Evolutionary conservation across 768 basidiomycete species (phyloP).

Genomic region (Mycena metata): DNA sequence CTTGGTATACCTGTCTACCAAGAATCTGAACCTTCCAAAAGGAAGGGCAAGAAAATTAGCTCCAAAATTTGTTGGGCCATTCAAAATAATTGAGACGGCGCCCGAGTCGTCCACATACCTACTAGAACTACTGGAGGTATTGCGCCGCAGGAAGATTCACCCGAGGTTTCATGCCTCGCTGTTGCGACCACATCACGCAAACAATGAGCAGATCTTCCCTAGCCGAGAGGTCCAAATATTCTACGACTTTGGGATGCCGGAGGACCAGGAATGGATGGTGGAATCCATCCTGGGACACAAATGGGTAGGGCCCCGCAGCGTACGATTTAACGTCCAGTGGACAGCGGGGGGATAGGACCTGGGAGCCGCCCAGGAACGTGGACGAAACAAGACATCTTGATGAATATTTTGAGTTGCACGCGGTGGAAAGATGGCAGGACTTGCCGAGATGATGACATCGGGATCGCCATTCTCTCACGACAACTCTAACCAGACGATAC

Average conservation of each 20-base stretch:
- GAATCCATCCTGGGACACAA: not conserved
- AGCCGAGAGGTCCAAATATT: slow-evolving; percentile 29
- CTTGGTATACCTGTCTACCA: slow-evolving; percentile 51
- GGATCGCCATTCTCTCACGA: too few relatives aligned
- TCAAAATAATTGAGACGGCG: slow-evolving; percentile 39
- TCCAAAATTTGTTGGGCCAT: slow-evolving; percentile 57
- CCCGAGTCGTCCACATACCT: slow-evolving; percentile 44
- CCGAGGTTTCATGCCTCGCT: slow-evolving; percentile 51
- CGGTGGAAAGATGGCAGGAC: not conserved
- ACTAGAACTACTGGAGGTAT: slow-evolving; percentile 44
- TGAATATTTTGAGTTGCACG: too few relatives aligned
- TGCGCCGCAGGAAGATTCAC: slow-evolving; percentile 45
- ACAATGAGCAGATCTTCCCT: slow-evolving; percentile 54
- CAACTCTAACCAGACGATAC: too few relatives aligned
- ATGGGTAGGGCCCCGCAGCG: slow-evolving; percentile 28
- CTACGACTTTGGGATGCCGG: not conserved
- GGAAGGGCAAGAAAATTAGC: too few relatives aligned
- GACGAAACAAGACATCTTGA: too few relatives aligned
- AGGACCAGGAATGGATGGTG: not conserved
- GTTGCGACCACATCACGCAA: slow-evolving; percentile 45
- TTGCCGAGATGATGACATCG: too few relatives aligned
- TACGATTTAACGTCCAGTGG: too few relatives aligned
- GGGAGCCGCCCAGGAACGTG: too few relatives aligned
- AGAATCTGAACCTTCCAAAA: slow-evolving; percentile 52
- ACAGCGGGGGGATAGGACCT: too few relatives aligned